Base-by-base conservation (phyloP, 2,329 filamentous ascomycete species). In the Apiospora saccharicola region DNA sequence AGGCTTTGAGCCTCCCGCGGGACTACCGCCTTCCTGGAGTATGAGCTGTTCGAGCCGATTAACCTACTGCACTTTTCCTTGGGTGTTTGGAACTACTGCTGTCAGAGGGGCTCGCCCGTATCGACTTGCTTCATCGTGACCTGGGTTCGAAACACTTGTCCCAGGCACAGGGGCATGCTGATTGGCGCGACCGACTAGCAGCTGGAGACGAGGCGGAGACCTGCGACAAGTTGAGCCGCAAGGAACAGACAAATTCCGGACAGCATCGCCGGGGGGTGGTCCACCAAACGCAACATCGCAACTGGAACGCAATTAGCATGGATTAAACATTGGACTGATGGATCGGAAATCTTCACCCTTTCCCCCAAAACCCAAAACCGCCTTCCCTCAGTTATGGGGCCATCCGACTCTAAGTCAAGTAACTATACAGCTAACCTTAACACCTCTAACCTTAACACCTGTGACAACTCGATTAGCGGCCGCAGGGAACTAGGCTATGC, bases 121-220 rank as follows among this genome's bases (percentile, higher is more conserved):
- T 81, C 76, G 80, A 80, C 78, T 80, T 78, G 80, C 81, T 76
- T 84, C 82, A 83, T 81, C 82, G 78, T 71, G 75, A 64, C 78
- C 76, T 75, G 79, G 77, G 79, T 76, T 72, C 82, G 83, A 85
- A 84, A 85, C 83, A 74, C 75, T 75, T 78, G 77, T 78, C 72
- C 77, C 30, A 71, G 71, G 69, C 34, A 22, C 71, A 12, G 19
- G 3, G 37, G 30, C 43, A n/a, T 68, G 68, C 61, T 77, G 72
- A 80, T 78, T 81, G 77, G 78, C 67, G 72, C 30, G 30, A 24
- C 30, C 19, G 34, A 13, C 57, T 64, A 64, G 57, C 57, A 41
- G 34, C 57, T 64, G 57, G 57, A 64, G 57, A 41, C 57, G 57
- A 64, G 57, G 57, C 57, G 57, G 74, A 75, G 71, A 74, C 76